Percentiles rank a stretch among this genome's conserved stretches.
phyloP scores from a whole-genome alignment of 176 grass and related monocot genomes.

The Oryza brachyantha region DNA sequence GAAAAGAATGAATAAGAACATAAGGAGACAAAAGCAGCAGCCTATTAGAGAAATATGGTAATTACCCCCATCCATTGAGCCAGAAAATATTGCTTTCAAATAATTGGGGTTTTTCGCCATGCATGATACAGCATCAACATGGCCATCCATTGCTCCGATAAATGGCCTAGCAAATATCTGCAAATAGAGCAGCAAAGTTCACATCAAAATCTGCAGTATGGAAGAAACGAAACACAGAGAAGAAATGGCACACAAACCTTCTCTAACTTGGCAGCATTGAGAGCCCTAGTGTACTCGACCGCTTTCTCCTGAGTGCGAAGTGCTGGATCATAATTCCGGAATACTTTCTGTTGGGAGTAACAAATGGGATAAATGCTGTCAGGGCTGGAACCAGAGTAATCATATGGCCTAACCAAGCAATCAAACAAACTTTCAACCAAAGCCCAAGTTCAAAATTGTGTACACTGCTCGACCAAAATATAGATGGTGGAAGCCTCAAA shows the following conservation, averaged over 20 bases:
- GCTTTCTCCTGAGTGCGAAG: constrained; percentile 84
- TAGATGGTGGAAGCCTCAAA: background rate
- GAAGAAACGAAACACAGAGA: background rate
- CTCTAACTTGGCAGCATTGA: constrained; percentile 93
- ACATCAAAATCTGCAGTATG: background rate
- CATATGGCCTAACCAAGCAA: background rate
- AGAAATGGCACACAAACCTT: constrained; percentile 42
- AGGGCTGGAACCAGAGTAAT: background rate
- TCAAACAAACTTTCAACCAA: background rate
- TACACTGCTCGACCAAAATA: background rate
- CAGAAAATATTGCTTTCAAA: constrained; percentile 88
- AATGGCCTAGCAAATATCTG: constrained; percentile 98
- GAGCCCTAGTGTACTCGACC: constrained; percentile 88
- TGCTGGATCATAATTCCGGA: constrained; percentile 81
- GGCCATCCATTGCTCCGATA: constrained; percentile 95
- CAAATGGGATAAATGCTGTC: background rate
- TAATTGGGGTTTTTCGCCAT: constrained; percentile 90
- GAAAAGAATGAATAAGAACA: background rate
- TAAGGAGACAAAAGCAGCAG: background rate
- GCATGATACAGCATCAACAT: constrained; percentile 78
- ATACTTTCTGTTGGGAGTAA: constrained; percentile 74
- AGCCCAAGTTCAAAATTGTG: background rate
- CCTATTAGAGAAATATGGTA: constrained; percentile 13
- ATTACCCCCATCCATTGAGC: constrained; percentile 96
- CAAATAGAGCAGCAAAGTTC: constrained; percentile 10